These are phyloP conservation scores for Hygrocybe coccinea DNA, from an alignment of 768 basidiomycete species.

Conservation along the genomic window DNA sequence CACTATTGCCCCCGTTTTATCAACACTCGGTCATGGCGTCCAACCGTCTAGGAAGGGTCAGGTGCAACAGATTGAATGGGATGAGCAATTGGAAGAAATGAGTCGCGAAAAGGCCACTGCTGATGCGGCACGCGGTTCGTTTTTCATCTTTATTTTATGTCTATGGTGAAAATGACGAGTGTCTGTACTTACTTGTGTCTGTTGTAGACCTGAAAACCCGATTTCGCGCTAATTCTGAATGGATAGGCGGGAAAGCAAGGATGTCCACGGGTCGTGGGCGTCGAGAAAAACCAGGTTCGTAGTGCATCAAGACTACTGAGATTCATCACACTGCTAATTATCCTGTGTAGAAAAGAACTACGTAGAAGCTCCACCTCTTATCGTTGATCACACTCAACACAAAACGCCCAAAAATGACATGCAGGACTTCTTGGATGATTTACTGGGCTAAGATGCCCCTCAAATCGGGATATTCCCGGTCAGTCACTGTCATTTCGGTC, in stretches of 20 bases:
- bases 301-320: neutral
- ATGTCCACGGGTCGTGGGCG: constrained; percentile 8
- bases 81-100: constrained; percentile 58
- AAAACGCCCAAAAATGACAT: constrained; percentile 52
- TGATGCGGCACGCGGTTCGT: constrained; percentile 63
- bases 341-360: constrained; percentile 26
- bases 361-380: constrained; percentile 53
- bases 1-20: constrained; percentile 49
- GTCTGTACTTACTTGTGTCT: neutral
- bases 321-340: neutral
- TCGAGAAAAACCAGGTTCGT: constrained; percentile 39
- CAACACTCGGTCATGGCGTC: constrained; percentile 17
- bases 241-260: constrained; percentile 37
- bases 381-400: constrained; percentile 30
- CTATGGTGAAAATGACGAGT: neutral
- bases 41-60: constrained; percentile 54
- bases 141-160: constrained; percentile 1
- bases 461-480: neutral
- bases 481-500: neutral
- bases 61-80: constrained; percentile 62
- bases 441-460: constrained; percentile 32
- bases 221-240: constrained; percentile 52
- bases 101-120: constrained; percentile 66
- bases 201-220: constrained; percentile 52
- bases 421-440: constrained; percentile 69